A percentile compares a stretch with the other conserved stretches of the same genome.
Evolutionary conservation across 2,329 filamentous ascomycete genomes (phyloP).

Genomic region (Elsinoe batatas): DNA sequence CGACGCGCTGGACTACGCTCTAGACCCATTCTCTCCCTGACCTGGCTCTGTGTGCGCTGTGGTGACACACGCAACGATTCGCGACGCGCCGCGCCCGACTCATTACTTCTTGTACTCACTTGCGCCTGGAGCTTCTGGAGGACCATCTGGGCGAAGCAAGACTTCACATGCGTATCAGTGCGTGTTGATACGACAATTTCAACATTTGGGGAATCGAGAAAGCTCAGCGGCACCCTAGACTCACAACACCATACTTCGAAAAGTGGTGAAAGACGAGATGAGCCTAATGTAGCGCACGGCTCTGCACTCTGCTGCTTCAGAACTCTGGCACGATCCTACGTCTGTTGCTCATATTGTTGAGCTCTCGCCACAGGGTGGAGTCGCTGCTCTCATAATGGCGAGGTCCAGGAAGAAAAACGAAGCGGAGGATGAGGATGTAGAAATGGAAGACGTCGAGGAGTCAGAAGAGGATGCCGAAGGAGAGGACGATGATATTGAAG

Average conservation of each 20-base stretch:
- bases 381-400: constrained; percentile 6
- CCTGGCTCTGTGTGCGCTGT: background rate
- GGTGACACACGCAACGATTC: background rate
- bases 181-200: background rate
- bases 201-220: constrained; percentile 11
- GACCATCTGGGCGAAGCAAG: background rate
- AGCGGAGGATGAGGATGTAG: constrained; percentile 21
- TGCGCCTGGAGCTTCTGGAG: background rate
- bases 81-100: constrained; percentile 1
- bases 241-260: background rate
- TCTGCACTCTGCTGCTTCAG: background rate
- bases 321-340: too few species aligned
- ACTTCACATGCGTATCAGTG: background rate
- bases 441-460: constrained; percentile 22
- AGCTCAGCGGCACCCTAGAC: background rate
- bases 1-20: background rate
- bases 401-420: constrained; percentile 17
- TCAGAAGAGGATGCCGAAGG: constrained; percentile 42
- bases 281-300: background rate
- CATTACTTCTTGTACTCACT: background rate
- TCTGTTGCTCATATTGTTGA: too few species aligned
- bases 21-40: background rate
- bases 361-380: too few species aligned
- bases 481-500: constrained; percentile 41
- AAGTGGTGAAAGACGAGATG: background rate